Evolutionary conservation across 257 asterid species (phyloP), one percentile per base, ranked within the genome.

Genomic region (Nicotiana undulata): DNA sequence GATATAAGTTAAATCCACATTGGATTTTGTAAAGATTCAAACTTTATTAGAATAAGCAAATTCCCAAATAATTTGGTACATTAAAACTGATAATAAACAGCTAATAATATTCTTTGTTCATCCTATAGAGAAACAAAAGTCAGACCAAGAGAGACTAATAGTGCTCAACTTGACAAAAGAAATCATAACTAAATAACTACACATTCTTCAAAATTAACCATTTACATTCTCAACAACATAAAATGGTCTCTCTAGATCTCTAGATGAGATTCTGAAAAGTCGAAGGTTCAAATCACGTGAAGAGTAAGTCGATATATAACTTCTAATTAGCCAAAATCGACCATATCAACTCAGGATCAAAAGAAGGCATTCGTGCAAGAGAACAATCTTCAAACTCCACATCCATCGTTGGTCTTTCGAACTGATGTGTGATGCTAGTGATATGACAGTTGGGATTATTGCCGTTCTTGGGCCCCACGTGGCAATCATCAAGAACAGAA

Each of bases 271-370:
- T 44, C 12, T 20, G 22, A 26, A 5, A 66, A 12, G 26, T 65
- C 1, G 40, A 2, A 34, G 20, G 5, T 10, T 4, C 55, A n/a
- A n/a, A 29, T 37, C 76, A 67, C 13, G 31, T 67, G 31, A 29
- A 37, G 31, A 2, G 29, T 18, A 72, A 24, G 40, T 72, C 9
- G 9, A 20, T 44, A 46, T 44, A 46, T 79, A 12, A 12, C n/a
- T 32, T 22, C 87, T 88, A 95, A 87, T 81, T 95, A 0, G 99
- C 95, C 34, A 95, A 93, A 52, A 91, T 93, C 74, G 92, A 95
- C 99, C 99, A 96, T 10, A 96, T 93, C 85, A 96, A 82, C 79
- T 96, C 99, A 0, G 97, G 95, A 77, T 96, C 99, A 83, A 83
- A 92, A 63, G 99, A 96, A 75, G 99, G 99, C 77, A 96, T 74